Percentiles rank a stretch among this genome's conserved stretches.
Conservation (phyloP, 2,329 filamentous ascomycete species). For the Fusarium sp. region DNA sequence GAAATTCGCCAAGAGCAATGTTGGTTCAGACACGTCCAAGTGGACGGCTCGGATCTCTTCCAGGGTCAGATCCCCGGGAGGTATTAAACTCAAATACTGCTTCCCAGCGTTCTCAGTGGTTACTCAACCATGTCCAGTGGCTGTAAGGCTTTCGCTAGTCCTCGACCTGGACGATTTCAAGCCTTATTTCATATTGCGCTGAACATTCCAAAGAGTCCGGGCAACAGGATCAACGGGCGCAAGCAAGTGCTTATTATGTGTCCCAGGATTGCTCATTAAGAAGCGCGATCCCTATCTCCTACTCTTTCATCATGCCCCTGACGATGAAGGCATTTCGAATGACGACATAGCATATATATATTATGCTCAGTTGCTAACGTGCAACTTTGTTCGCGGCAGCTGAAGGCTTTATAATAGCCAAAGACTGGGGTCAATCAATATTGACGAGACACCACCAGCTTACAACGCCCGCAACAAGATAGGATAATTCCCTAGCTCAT, state of each 20-base stretch:
- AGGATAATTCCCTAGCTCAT: constrained; percentile 16
- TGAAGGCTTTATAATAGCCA: constrained; percentile 7
- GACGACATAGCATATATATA: neutral
- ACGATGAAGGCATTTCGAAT: neutral
- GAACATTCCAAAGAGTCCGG: constrained; percentile 18
- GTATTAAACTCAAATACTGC: constrained; percentile 5
- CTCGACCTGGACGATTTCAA: neutral
- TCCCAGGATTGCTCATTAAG: neutral
- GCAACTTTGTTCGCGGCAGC: neutral
- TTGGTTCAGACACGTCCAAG: constrained; percentile 8
- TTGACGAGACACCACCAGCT: constrained; percentile 21
- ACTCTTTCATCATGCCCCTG: neutral
- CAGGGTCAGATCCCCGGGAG: constrained; percentile 8
- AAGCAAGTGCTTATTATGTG: constrained; percentile 26
- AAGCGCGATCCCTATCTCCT: neutral
- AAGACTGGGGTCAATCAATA: neutral
- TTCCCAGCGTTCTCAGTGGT: constrained; percentile 16
- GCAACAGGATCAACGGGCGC: neutral
- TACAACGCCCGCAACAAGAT: constrained; percentile 29
- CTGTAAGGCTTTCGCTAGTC: constrained; percentile 28
- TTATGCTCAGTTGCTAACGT: neutral
- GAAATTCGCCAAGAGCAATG: neutral
- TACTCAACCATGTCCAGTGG: constrained; percentile 7
- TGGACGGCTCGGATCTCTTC: neutral
- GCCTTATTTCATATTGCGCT: constrained; percentile 1